Conservation (phyloP, 805 yeast species). For the Vanderwaltozyma polyspora region DNA sequence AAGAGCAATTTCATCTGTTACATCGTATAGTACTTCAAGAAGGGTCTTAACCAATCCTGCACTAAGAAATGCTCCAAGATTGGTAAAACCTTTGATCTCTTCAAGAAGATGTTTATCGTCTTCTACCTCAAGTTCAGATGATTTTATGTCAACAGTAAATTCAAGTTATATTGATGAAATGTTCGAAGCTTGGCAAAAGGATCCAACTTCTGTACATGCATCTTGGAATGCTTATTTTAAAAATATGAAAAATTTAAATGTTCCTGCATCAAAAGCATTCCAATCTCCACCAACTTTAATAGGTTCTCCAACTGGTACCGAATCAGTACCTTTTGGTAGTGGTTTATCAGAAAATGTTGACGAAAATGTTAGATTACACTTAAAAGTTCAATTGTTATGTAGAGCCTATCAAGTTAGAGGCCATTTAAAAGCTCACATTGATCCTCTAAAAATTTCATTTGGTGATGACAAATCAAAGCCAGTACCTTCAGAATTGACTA, state of each 20-base stretch:
- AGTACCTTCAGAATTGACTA: constrained; percentile 75
- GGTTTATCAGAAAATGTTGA: constrained; percentile 32
- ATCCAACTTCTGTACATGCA: constrained; percentile 82
- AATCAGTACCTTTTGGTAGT: constrained; percentile 38
- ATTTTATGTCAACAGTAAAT: constrained; percentile 71
- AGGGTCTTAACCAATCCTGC: constrained; percentile 1
- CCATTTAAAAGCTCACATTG: constrained; percentile 88
- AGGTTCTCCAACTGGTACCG: constrained; percentile 68
- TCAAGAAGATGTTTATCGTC: background rate
- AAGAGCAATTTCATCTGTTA: constrained; percentile 5
- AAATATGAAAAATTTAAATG: constrained; percentile 63
- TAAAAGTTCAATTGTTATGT: constrained; percentile 90
- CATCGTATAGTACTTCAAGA: constrained; percentile 1
- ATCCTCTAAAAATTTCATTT: constrained; percentile 85
- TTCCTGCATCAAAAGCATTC: constrained; percentile 68
- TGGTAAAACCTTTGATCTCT: background rate
- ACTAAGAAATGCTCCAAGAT: background rate
- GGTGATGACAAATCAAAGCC: constrained; percentile 49
- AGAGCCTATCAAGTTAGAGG: constrained; percentile 99
- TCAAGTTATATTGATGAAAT: constrained; percentile 94
- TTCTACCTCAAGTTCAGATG: constrained; percentile 35
- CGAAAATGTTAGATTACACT: constrained; percentile 69
- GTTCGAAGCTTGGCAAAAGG: constrained; percentile 90
- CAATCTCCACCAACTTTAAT: constrained; percentile 85
- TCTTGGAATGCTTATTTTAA: constrained; percentile 97